Base-by-base conservation (phyloP, 306 rosid genomes). In the Vicia sativa region DNA sequence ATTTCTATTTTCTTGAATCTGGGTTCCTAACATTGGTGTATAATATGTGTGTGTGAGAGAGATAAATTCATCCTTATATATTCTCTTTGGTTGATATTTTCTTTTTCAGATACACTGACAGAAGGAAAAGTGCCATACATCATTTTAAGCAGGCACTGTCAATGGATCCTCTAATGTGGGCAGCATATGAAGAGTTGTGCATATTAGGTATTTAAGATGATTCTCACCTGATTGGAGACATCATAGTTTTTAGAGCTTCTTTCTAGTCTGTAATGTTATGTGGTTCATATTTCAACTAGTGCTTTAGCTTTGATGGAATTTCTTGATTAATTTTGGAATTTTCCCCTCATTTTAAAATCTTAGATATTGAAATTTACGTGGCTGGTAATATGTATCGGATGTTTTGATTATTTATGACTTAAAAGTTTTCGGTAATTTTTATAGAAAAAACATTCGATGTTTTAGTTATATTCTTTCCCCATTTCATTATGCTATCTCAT, bases 141-240 rank as follows among this genome's bases (percentile, higher is more conserved):
- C 79, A 81, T 74, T 81, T 81, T 69, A 81, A 77, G 72, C 74
- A 57, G 79, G 82, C 85, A 41, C 64, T 77, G 34, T 81, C 73
- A 25, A 37, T 73, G 60, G 85, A 81, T 77, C 82, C 85, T 70
- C 74, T 81, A 38, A 81, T 81, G 79, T 81, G 99, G 99, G 84
- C 82, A 67, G 99, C 99, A 28, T 95, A 81, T 46, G 97, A 88
- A 54, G 99, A 90, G 80, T 89, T 95, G 50, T 95, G 99, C 72
- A 64, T 85, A 74, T 80, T 95, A 90, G 99, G 99, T 93, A 45
- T 54, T 91, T 80, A 70, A 71, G 71, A 49, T 21, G 68, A 70
- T 25, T 62, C 35, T 63, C 62, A 61, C 38, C 64, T 65, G 46
- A 37, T 67, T 35, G 35, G 23, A 68, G 63, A 18, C 58, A 10